Evolutionary conservation across 495 filamentous ascomycete genomes (phyloP), one percentile per base, ranked within the genome.

Genomic region (Neurospora tetraspora): DNA sequence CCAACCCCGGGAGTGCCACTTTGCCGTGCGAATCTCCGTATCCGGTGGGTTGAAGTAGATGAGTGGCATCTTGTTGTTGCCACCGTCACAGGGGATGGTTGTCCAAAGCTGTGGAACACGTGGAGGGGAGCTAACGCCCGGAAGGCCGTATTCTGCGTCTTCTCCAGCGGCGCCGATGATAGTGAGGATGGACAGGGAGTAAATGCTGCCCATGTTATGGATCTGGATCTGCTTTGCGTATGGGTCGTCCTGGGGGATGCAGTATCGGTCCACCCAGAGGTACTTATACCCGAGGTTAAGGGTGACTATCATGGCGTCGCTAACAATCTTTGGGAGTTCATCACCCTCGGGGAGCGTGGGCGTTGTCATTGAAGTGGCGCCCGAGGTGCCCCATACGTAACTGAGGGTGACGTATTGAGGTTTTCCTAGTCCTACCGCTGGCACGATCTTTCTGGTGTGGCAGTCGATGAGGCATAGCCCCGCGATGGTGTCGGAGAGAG

Each of bases 1-100:
- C 83, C 83, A 85, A 12, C 78, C 83, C 31, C 83, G 70, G 5
- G 74, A 79, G 3, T 39, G 18, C 83, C 81, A 84, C n/a, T 71
- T 76, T 0, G 77, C 78, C 0, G 59, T 53, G 6, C 14, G 4
- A 61, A 83, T 75, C 34, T 70, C 43, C 31, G n/a, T 47, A 8
- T 47, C n/a, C 2, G 45, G 45, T 10, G 45, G 45, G 45, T 47
- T 20, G n/a, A 47, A 47, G 45, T 47, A 47, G n/a, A 47, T 27
- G 20, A 53, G 45, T 20, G 3, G 45, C 8, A 47, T 1, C 45
- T 23, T 2, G n/a, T 23, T 47, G 0, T 23, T 47, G 45, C 45
- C n/a, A 1, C 45, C 16, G 9, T 11, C 43, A 27, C 39, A 72
- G 70, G 12, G 47, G 39, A 53, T 73, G n/a, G 16, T 65, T 5